Evolutionary conservation across 305 asterid genomes (phyloP).

Genomic region (Withania somnifera): DNA sequence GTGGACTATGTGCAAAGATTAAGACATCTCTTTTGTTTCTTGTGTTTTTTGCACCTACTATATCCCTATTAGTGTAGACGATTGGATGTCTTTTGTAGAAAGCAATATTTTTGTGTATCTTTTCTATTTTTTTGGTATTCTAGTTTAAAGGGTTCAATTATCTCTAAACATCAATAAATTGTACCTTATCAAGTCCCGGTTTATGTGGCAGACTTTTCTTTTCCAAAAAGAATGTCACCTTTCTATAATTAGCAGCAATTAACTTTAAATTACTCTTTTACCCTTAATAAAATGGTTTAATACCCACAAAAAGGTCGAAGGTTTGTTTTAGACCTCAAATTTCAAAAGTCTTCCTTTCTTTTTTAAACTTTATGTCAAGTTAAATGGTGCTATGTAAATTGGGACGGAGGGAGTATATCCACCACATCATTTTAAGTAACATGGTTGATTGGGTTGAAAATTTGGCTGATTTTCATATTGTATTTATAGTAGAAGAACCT

Average conservation of each 20-base stretch:
- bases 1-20: neutral
- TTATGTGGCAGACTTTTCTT: neutral
- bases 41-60: neutral
- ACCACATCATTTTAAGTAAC: neutral
- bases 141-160: neutral
- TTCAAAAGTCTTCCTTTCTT: neutral
- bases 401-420: neutral
- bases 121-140: neutral
- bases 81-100: neutral
- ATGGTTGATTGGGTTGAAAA: neutral
- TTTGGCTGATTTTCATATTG: neutral
- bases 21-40: neutral
- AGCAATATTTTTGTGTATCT: neutral
- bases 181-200: neutral
- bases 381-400: neutral
- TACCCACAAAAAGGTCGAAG: neutral
- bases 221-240: neutral
- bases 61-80: neutral
- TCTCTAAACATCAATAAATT: neutral
- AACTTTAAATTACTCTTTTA: neutral
- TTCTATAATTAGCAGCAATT: neutral
- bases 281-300: neutral
- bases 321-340: neutral
- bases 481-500: neutral
- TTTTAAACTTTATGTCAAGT: neutral